Percentiles rank a stretch among this genome's conserved stretches.
phyloP scores from a whole-genome alignment of 805 yeast genomes.

The Ogataea paradorogensis region DNA sequence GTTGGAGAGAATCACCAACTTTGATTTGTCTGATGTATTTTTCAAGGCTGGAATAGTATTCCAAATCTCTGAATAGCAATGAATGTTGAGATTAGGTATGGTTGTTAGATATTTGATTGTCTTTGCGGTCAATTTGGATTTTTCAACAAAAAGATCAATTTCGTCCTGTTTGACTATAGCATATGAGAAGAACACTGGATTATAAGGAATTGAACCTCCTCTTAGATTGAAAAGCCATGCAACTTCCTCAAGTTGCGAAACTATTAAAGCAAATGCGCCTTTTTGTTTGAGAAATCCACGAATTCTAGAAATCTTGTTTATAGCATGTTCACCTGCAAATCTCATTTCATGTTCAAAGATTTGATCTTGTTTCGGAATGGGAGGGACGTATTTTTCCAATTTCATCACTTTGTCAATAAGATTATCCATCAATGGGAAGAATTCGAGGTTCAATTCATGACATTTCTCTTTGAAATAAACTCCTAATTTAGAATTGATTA shows the following conservation, averaged over 20 bases:
- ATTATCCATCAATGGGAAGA: conserved; percentile 56
- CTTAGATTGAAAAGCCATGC: conserved; percentile 54
- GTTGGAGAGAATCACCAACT: conserved; percentile 22
- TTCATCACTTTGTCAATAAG: conserved; percentile 77
- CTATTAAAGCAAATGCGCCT: conserved; percentile 46
- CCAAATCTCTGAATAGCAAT: conserved; percentile 59
- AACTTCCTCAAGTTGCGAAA: conserved; percentile 47
- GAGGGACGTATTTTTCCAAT: conserved; percentile 23
- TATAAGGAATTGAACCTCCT: conserved; percentile 70
- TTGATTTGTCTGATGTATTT: neutral
- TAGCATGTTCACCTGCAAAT: conserved; percentile 40
- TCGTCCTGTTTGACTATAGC: conserved; percentile 41
- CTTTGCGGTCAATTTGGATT: conserved; percentile 36
- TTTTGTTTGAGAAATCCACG: conserved; percentile 27
- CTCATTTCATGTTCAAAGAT: conserved; percentile 37
- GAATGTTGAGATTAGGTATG: conserved; percentile 36
- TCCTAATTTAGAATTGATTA: conserved; percentile 54
- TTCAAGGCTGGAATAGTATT: conserved; percentile 40
- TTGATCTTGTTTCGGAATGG: conserved; percentile 25
- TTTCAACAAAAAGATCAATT: conserved; percentile 40
- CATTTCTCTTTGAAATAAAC: conserved; percentile 36
- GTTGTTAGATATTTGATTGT: conserved; percentile 18
- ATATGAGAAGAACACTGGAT: conserved; percentile 83
- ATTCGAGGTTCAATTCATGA: conserved; percentile 38
- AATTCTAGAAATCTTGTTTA: conserved; percentile 36